These are phyloP conservation scores for Dactylellina sp. DNA, from an alignment of 2,329 filamentous ascomycete species.

Conservation along the genomic window DNA sequence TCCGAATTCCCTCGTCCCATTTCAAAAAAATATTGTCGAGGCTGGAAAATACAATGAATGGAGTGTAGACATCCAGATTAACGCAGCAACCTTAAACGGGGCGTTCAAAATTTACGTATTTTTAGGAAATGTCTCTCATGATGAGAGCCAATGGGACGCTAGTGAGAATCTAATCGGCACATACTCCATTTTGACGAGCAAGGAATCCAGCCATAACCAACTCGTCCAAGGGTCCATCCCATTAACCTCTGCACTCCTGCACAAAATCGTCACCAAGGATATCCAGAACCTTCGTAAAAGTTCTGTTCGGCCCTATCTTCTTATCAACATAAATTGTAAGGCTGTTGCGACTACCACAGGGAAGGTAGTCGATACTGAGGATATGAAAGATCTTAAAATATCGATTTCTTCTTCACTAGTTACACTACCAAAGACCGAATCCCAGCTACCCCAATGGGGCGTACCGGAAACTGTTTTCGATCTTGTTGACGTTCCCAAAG, in stretches of 20 bases:
- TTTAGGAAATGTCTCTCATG: constrained; percentile 6
- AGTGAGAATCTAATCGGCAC: constrained; percentile 16
- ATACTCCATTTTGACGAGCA: constrained; percentile 18
- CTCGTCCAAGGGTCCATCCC: constrained; percentile 64
- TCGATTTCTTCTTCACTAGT: constrained; percentile 61
- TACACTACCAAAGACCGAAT: constrained; percentile 52
- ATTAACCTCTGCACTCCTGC: constrained; percentile 63
- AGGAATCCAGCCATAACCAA: constrained; percentile 26
- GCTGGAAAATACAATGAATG: constrained; percentile 33
- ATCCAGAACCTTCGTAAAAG: constrained; percentile 60
- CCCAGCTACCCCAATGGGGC: constrained; percentile 58
- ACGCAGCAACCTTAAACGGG: constrained; percentile 15
- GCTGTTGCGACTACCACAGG: constrained; percentile 48
- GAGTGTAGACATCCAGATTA: constrained; percentile 17
- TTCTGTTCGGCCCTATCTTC: constrained; percentile 61
- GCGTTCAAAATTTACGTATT: constrained; percentile 20
- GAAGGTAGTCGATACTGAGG: constrained; percentile 56
- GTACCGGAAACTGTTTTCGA: constrained; percentile 60
- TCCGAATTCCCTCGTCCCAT: not conserved
- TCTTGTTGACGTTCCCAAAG: constrained; percentile 49
- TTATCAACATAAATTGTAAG: constrained; percentile 61
- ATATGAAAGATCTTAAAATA: constrained; percentile 60
- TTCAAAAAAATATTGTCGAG: constrained; percentile 15
- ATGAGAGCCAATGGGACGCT: constrained; percentile 12
- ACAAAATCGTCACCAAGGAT: constrained; percentile 61